Base-by-base conservation (phyloP, 2,329 filamentous ascomycete genomes). In the Ophiocordyceps australis region DNA sequence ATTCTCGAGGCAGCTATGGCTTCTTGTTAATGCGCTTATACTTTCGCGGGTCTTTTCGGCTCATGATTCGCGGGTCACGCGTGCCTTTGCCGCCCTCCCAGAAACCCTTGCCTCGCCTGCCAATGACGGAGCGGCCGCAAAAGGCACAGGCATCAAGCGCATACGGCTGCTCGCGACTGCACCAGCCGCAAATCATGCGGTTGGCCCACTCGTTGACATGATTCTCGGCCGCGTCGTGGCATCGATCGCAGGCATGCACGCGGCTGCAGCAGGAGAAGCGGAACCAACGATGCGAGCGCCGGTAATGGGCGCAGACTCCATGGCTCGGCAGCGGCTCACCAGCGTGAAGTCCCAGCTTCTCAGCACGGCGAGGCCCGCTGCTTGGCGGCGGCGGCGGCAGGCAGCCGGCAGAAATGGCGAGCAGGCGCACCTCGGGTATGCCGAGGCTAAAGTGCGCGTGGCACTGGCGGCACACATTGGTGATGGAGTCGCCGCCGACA, bases 81-180 rank as follows among this genome's bases (percentile, higher is more conserved):
- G 78, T 85, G 2, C 78, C 78, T 45, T 77, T 81, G 2, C 81
- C 81, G 9, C 81, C 81, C 54, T 91, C 81, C 81, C 81, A 91
- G 50, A 83, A 91, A 1, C 81, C 81, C 22, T 45, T 49, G 4
- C 67, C 66, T 41, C 69, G 74, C 35, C 50, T 59, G 1, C 77
- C 72, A 27, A 83, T 62, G 9, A 89, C 63, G 25, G 62, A 65
- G 18, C 72, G 57, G 25, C 74, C 75, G 42, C 81, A 91, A 40
- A 80, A 69, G 2, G 57, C 62, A 46, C 81, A 91, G 32, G 74
- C 72, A 41, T 85, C 77, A 2, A 76, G 71, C 14, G 71, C 58
- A 48, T 81, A 91, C 35, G 72, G 72, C 52, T 86, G 79, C 55
- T 91, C 81, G 26, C 81, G 59, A 34, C 74, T 81, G 48, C 80